Base-by-base conservation (phyloP, 345 rosid genomes). In the Euphorbia pulcherrima region DNA sequence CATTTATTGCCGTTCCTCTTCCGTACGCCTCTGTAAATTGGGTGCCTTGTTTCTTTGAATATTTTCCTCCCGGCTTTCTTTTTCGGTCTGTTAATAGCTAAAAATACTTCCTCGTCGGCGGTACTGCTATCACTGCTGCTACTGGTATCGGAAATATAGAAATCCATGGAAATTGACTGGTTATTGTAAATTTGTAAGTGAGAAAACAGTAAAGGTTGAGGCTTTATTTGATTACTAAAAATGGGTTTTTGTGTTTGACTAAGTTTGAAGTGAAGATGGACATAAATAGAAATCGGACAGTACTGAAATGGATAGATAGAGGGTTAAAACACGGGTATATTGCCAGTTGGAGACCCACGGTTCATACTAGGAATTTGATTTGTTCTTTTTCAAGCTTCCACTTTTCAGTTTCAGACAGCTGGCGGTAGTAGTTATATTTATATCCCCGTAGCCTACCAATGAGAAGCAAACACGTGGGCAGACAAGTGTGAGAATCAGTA, bases 31-130 rank as follows among this genome's bases (percentile, higher is more conserved):
- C 92, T 83, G 65, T 65, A 89, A 54, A 89, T 73, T 0, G 96
- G 96, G 35, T 89, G 96, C 1, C 96, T 84, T 1, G 96, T 89
- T 78, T 89, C 90, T 55, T 82, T 83, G 61, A 85, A 89, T 5
- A 85, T 66, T 65, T 65, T 83, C 41, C 95, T n/a, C 27, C 90
- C 78, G 0, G 78, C 56, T 37, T 60, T 64, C 24, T 52, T 74
- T 47, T 74, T 74, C 12, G 78, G 78, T 37, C 37, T 55, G 8
- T 51, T 69, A 9, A 37, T 29, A 3, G 78, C 78, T 44, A 74
- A 65, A 1, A 54, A 8, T 12, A 57, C 54, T 2, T 74, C 74
- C 16, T 59, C 61, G 9, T 74, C 74, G 10, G 78, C 69, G 4
- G n/a, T n/a, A n/a, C n/a, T n/a, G n/a, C n/a, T n/a, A n/a, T n/a